Evolutionary conservation across 2,329 filamentous ascomycete species (phyloP), one percentile per base, ranked within the genome.

Genomic region (Xylariaceae sp.): DNA sequence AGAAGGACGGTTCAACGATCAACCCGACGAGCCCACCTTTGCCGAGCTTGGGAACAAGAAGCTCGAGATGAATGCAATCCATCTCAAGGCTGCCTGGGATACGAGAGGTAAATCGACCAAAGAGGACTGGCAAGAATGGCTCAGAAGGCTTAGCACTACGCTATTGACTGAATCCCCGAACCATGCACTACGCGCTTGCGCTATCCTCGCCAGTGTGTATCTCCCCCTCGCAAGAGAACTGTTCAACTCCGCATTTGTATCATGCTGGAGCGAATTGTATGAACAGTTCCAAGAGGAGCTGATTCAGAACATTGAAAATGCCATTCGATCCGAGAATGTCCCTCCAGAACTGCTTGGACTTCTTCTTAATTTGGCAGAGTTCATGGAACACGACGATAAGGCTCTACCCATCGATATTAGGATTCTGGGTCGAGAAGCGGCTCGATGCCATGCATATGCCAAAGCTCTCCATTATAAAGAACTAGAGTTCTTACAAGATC

Each of bases 331-430:
- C 2, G 89, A 93, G 55, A 93, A 97, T 67, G 95, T 99, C 10
- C 93, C 94, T 0, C 94, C 95, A 0, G 95, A 99, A 73, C 88
- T 99, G 65, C 80, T 99, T 7, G 93, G 96, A 61, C 88, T 97
- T 53, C 80, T 99, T 34, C 84, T 99, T 53, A 99, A 99, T 70
- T 82, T 99, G 54, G 94, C 94, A 18, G 94, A 99, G 72, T 99
- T 99, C 73, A 99, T 99, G 94, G 94, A 99, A 72, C 94, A 99
- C 70, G 95, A 99, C 68, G 94, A 99, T 73, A 99, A 99, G 74
- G 93, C 95, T 11, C 78, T 99, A 55, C 94, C 94, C 1, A 99
- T 99, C 63, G 95, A 99, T 71, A 97, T 99, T 64, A 83, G 94
- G 53, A 92, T 94, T 8, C 82, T 99, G 9, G 95, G 95, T 37